Evolutionary conservation across 2,329 filamentous ascomycete species (phyloP).

Genomic region (Neurospora sp.): DNA sequence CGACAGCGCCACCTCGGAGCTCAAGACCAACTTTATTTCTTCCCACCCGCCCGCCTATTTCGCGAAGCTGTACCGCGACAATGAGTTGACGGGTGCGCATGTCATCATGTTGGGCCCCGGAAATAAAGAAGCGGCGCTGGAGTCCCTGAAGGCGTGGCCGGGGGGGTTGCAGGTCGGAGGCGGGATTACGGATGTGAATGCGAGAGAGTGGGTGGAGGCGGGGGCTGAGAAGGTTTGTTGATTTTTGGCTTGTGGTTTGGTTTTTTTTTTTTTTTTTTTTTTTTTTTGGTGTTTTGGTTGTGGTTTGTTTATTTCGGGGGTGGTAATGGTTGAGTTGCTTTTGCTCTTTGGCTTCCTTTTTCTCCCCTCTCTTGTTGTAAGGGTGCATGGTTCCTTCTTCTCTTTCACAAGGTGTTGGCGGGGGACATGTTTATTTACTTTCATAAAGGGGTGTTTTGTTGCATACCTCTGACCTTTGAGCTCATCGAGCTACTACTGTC

Average conservation of each 20-base stretch:
- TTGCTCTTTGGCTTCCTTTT: not conserved
- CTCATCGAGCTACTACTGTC: not conserved
- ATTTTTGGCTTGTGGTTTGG: not conserved
- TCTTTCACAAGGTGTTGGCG: not conserved
- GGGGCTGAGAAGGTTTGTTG: conserved; percentile 75
- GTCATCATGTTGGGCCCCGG: conserved; percentile 93
- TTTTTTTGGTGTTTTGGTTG: not conserved
- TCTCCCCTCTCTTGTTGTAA: not conserved
- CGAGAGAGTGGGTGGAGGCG: conserved; percentile 71
- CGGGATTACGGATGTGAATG: conserved; percentile 83
- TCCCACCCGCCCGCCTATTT: conserved; percentile 73
- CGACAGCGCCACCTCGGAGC: conserved; percentile 50
- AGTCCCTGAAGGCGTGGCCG: conserved; percentile 72
- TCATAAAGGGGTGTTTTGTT: not conserved
- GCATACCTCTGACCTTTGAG: not conserved
- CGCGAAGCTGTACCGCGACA: conserved; percentile 68
- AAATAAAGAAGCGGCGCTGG: conserved; percentile 69
- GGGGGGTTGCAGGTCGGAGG: conserved; percentile 79
- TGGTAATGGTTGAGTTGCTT: not conserved
- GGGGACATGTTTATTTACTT: not conserved
- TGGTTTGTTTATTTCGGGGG: not conserved
- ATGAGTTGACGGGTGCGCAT: conserved; percentile 69
- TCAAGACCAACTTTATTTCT: conserved; percentile 91
- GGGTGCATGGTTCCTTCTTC: not conserved
- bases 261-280: not conserved